Base-by-base conservation (phyloP, 345 rosid genomes). In the Psidium friedrichsthalianum region DNA sequence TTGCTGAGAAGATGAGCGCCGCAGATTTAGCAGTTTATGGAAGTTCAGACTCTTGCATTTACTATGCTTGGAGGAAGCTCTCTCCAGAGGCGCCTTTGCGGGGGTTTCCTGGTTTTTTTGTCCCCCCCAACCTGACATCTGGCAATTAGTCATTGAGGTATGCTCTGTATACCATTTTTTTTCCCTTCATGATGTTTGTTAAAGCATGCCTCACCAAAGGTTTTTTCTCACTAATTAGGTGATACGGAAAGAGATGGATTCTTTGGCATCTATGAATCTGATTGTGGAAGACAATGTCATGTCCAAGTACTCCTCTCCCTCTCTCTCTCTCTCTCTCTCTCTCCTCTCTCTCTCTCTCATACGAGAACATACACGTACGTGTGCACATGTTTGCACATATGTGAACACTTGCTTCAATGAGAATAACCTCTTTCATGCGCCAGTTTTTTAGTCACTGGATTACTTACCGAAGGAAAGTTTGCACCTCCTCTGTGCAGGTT, bases 201-300 rank as follows among this genome's bases (percentile, higher is more conserved):
- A 69, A 36, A 36, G 12, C 47, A 69, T 36, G 47, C 25, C 14
- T 21, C 47, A 69, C 47, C 25, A 36, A 36, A 69, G 13, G 42
- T 69, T 69, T 36, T 8, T 64, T 64, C 40, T 69, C 47, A 69
- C 47, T 32, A 83, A 78, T 86, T 88, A 97, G 99, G 96, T 91
- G 87, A 86, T 93, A 85, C 90, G 98, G 88, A 95, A 94, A 92
- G 93, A 95, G 87, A 93, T 95, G 94, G 98, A 95, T 89, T 91
- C 89, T 86, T 86, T 95, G 87, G 93, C 93, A 64, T 91, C 94
- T 83, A 93, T 90, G 90, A 89, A 88, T 83, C 90, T 89, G 88
- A 90, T 92, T 83, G 86, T 91, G 49, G 97, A 97, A 90, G 94
- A 93, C 84, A 89, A 52, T 85, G 85, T 87, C 81, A 91, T 93